Base-by-base conservation (phyloP, 2,329 filamentous ascomycete species). In the Microcyclosporella mali region DNA sequence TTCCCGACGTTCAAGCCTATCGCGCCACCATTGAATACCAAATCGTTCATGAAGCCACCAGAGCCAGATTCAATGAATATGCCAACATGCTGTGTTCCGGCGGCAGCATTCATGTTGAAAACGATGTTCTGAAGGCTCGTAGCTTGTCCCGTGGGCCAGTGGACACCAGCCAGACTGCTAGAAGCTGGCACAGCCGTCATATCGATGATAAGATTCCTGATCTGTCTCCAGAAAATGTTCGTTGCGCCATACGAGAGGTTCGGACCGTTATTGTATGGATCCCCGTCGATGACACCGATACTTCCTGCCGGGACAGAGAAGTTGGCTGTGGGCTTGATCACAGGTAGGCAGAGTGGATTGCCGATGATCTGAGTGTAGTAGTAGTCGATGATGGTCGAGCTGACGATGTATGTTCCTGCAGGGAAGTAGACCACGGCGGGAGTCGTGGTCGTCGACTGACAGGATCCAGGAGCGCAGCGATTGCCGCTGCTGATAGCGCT, bases 201-300 rank as follows among this genome's bases (percentile, higher is more conserved):
- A 56, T 85, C 81, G 30, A 85, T 68, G 42, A 80, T 67, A 37
- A 86, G 70, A 56, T 86, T 85, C 7, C 79, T 70, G 45, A 85
- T 72, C 51, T 80, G 76, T 33, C 80, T 70, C 56, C 72, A 81
- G 62, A 85, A 85, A 8, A 82, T 75, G 52, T 77, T 80, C 28
- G 77, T 78, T 2, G 77, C 66, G 8, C 40, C 37, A n/a, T 19
- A 63, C 34, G 46, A 47, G 51, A 70, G 59, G 8, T 56, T 56
- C 9, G 62, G 62, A 43, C 61, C 58, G 6, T 50, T 57, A 56
- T 72, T 60, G 53, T 79, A 74, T 16, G 69, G 71, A 53, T 78
- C 72, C 30, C 70, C 74, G 56, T 81, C 75, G 40, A 83, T 75
- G 44, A 82, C 55, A 14, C 74, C 78, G 15, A 80, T 63, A 19